A percentile compares a stretch with the other conserved stretches of the same genome.
Conservation (phyloP, 257 asterid species). For the Nicotiana paniculata region DNA sequence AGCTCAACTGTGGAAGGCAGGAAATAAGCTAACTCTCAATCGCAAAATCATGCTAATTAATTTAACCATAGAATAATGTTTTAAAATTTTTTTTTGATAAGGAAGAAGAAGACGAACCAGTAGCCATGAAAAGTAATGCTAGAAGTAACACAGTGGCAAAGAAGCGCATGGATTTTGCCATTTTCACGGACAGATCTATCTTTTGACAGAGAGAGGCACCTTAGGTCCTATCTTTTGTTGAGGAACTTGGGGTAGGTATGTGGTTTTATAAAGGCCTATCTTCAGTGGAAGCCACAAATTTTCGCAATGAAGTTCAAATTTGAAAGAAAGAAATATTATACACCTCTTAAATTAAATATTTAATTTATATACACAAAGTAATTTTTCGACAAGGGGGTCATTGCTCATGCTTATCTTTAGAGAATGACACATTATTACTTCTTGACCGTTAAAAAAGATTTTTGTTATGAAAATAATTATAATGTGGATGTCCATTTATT, state of each 20-base stretch:
- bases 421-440: not conserved
- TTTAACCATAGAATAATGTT: not conserved
- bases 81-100: not conserved
- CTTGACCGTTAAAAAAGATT: too few species aligned
- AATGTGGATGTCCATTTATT: too few species aligned
- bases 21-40: too few species aligned
- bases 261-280: not conserved
- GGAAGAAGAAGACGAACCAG: not conserved
- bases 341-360: too few species aligned
- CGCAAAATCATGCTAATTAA: too few species aligned
- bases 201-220: not conserved
- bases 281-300: too few species aligned
- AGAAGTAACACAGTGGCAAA: not conserved
- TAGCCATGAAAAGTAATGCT: constrained; percentile 5
- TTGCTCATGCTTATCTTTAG: not conserved
- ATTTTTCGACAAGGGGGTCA: too few species aligned
- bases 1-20: too few species aligned
- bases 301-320: too few species aligned
- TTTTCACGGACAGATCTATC: not conserved
- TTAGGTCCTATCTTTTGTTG: not conserved
- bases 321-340: too few species aligned
- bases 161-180: not conserved
- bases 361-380: too few species aligned
- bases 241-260: not conserved
- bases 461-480: too few species aligned